These are phyloP conservation scores for Alternaria sp. DNA, from an alignment of 2,329 filamentous ascomycete genomes.

Conservation along the genomic window DNA sequence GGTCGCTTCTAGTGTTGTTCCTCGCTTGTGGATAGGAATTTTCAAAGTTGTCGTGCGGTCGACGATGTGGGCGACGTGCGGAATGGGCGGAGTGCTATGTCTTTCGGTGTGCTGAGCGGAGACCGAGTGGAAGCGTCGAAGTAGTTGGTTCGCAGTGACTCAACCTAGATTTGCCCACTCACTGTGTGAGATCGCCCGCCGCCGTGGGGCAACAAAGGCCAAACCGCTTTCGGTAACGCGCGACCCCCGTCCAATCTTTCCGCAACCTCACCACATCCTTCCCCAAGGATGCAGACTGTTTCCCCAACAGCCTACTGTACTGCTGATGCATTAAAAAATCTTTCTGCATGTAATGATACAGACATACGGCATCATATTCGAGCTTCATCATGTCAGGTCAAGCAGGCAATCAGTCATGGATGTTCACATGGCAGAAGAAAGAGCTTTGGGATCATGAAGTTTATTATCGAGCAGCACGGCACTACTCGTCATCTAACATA, in stretches of 20 bases:
- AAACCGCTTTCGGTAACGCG: conserved; percentile 4
- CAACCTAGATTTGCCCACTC: conserved; percentile 37
- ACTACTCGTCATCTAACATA: not conserved
- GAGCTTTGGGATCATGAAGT: conserved; percentile 3
- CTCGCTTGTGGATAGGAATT: not conserved
- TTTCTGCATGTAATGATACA: not conserved
- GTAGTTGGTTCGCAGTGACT: conserved; percentile 26
- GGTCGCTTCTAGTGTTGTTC: conserved; percentile 4
- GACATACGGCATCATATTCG: not conserved
- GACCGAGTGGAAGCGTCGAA: conserved; percentile 7
- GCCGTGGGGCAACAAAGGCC: conserved; percentile 22
- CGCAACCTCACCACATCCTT: not conserved
- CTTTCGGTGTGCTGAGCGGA: not conserved
- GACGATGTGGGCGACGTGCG: not conserved
- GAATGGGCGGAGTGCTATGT: not conserved
- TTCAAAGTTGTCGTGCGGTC: not conserved
- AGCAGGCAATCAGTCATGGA: not conserved
- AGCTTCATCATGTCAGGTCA: not conserved
- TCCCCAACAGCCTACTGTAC: not conserved
- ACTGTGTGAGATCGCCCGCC: conserved; percentile 25
- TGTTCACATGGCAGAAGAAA: not conserved
- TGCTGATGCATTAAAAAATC: not conserved
- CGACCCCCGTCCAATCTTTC: not conserved
- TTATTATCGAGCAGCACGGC: not conserved
- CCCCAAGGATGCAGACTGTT: not conserved